Conservation (phyloP, 1,284 basidiomycete genomes). For the Cystobasidium pallidum region DNA sequence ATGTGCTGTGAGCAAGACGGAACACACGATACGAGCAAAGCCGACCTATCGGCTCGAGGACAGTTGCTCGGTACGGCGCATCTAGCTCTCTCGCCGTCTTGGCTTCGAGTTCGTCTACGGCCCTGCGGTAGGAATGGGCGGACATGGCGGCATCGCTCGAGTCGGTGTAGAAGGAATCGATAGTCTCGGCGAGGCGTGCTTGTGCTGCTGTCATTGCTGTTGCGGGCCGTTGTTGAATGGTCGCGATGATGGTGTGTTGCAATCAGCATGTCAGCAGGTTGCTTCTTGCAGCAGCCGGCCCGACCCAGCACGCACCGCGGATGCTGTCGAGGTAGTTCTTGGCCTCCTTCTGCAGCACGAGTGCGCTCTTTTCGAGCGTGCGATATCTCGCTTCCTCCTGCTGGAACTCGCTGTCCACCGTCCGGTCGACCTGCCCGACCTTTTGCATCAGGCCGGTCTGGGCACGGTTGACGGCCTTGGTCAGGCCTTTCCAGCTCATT, state of each 20-base stretch:
- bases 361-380: constrained; percentile 76
- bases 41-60: constrained; percentile 76
- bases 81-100: constrained; percentile 81
- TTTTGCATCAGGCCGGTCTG: constrained; percentile 74
- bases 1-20: neutral
- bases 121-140: constrained; percentile 91
- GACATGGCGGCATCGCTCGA: constrained; percentile 80
- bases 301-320: constrained; percentile 63
- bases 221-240: no score
- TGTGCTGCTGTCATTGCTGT: constrained; percentile 89
- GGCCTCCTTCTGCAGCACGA: constrained; percentile 88
- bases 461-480: constrained; percentile 90
- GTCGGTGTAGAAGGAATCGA: constrained; percentile 89
- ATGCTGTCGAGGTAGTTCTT: constrained; percentile 95
- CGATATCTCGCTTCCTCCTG: constrained; percentile 90
- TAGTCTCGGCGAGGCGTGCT: constrained; percentile 89
- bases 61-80: constrained; percentile 67
- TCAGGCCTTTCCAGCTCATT: constrained; percentile 64
- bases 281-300: no score
- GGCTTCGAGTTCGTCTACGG: constrained; percentile 89
- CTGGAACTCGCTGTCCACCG: constrained; percentile 88
- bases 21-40: constrained; percentile 83
- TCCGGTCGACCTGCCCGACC: constrained; percentile 59
- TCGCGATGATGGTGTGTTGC: no score
- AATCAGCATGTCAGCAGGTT: no score